A percentile compares a stretch with the other conserved stretches of the same genome.
Conservation (phyloP, 495 filamentous ascomycete genomes). For the Penicillium riverlandense region DNA sequence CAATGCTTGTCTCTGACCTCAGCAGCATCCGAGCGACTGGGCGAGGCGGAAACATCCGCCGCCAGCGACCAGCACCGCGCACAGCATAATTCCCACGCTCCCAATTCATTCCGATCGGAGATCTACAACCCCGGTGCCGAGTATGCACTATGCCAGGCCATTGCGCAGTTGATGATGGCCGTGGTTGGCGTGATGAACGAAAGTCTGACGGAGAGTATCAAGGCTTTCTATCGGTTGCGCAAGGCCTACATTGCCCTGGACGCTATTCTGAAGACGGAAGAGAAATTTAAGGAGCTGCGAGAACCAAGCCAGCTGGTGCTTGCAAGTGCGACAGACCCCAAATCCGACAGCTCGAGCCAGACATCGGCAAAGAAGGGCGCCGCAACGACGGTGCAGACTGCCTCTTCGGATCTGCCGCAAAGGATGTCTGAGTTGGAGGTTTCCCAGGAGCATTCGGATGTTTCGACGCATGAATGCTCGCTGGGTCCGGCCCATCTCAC, state of each 20-base stretch:
- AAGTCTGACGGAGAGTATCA: slow-evolving; percentile 84
- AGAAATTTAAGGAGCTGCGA: slow-evolving; percentile 42
- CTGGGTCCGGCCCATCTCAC: slow-evolving; percentile 25
- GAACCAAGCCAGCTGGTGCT: slow-evolving; percentile 9
- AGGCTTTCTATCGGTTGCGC: slow-evolving; percentile 86
- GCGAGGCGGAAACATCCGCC: slow-evolving; percentile 72
- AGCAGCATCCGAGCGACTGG: slow-evolving; percentile 62
- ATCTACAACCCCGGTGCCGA: slow-evolving; percentile 82
- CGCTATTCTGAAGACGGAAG: slow-evolving; percentile 59
- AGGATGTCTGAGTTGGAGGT: slow-evolving; percentile 28
- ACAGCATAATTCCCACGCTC: slow-evolving; percentile 40
- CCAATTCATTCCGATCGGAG: slow-evolving; percentile 44
- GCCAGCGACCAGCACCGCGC: slow-evolving; percentile 71
- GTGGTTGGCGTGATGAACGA: slow-evolving; percentile 87
- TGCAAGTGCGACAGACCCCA: slow-evolving; percentile 10
- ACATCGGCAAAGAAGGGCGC: slow-evolving; percentile 2
- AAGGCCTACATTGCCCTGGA: slow-evolving; percentile 85
- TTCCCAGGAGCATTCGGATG: slow-evolving; percentile 6
- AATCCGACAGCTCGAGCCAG: slow-evolving; percentile 10
- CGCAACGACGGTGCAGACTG: neutral
- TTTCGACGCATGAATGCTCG: slow-evolving; percentile 12
- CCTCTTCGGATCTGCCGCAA: neutral
- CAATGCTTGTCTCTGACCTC: slow-evolving; percentile 3
- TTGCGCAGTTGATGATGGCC: slow-evolving; percentile 83
- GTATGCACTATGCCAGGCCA: slow-evolving; percentile 69